Evolutionary conservation across 306 rosid species (phyloP), one percentile per base, ranked within the genome.

Genomic region (Arachis stenosperma): DNA sequence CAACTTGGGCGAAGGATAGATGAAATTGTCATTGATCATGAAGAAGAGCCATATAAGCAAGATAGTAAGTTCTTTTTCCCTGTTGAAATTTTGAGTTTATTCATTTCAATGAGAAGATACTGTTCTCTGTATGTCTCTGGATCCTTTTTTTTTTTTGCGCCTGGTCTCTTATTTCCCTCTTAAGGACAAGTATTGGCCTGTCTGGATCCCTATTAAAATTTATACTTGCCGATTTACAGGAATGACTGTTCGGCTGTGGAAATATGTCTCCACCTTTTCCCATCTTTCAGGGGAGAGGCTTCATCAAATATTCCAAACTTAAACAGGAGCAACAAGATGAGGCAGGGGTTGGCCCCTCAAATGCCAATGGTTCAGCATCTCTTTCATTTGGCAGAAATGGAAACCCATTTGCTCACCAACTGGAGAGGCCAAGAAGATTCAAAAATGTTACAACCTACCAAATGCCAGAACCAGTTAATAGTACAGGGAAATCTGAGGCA

Each of bases 281-380:
- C 92, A 95, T 86, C 90, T 95, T 29, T 88, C 99, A 3, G 99
- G 99, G 70, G 99, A 90, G 84, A 85, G 97, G 74, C 98, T 95
- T 64, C 90, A 83, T 72, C 97, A 95, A 81, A 95, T 95, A 95
- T 79, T 84, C 96, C 36, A 90, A 95, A 79, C 99, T 95, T 67
- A 86, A 83, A 81, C 88, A 79, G 84, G 97, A 92, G 87, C 86
- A 87, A 73, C 86, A 83, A 22, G 96, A 81, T 41, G 95, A 89
- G 79, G 87, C 81, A 33, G 96, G 84, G 72, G 82, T 61, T 81
- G 90, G 97, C 57, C 89, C 97, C 48, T 95, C 99, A 62, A 86
- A 83, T 55, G 72, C 50, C 69, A 90, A 90, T 70, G 98, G 91
- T 22, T 77, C 90, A 9, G 72, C 67, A 29, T 84, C 92, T 78